Evolutionary conservation across 2,329 filamentous ascomycete genomes (phyloP).

Genomic region (Colletotrichum tropicicola): DNA sequence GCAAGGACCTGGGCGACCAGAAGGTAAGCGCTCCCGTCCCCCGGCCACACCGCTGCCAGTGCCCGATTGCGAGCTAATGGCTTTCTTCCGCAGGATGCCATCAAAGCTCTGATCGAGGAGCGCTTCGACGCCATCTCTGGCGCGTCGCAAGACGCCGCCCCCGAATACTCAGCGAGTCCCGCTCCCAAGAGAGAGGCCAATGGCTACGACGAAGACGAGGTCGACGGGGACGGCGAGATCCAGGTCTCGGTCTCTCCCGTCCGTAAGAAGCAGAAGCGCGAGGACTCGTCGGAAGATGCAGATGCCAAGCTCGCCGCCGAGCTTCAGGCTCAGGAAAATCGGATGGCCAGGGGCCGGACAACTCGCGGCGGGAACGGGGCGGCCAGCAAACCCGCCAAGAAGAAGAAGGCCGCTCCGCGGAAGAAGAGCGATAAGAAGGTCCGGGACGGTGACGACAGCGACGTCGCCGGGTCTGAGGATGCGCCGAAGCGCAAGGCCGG

Average conservation of each 20-base stretch:
- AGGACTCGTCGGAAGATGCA: constrained; percentile 70
- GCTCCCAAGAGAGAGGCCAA: constrained; percentile 45
- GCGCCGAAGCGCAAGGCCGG: constrained; percentile 80
- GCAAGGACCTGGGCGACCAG: constrained; percentile 66
- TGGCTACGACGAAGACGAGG: constrained; percentile 44
- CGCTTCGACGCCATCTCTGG: constrained; percentile 75
- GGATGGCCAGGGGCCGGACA: constrained; percentile 69
- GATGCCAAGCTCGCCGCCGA: constrained; percentile 89
- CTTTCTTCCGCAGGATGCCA: constrained; percentile 61
- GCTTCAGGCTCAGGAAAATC: constrained; percentile 92
- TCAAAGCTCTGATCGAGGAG: constrained; percentile 77
- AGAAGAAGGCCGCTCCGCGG: constrained; percentile 72
- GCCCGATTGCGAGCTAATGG: background rate
- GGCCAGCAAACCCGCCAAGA: constrained; percentile 57
- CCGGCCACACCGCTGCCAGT: background rate
- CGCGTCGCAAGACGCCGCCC: constrained; percentile 8
- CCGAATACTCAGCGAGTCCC: constrained; percentile 39
- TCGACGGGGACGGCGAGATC: constrained; percentile 51
- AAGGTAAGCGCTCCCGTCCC: constrained; percentile 53
- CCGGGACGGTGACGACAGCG: constrained; percentile 82
- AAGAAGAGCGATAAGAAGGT: constrained; percentile 83
- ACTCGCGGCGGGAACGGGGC: constrained; percentile 78
- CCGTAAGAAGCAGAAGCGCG: constrained; percentile 75
- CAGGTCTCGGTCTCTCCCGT: constrained; percentile 57
- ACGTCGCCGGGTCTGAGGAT: constrained; percentile 70